Percentiles rank a stretch among this genome's conserved stretches.
phyloP scores from a whole-genome alignment of 495 filamentous ascomycete species.

The Neurospora sp. region DNA sequence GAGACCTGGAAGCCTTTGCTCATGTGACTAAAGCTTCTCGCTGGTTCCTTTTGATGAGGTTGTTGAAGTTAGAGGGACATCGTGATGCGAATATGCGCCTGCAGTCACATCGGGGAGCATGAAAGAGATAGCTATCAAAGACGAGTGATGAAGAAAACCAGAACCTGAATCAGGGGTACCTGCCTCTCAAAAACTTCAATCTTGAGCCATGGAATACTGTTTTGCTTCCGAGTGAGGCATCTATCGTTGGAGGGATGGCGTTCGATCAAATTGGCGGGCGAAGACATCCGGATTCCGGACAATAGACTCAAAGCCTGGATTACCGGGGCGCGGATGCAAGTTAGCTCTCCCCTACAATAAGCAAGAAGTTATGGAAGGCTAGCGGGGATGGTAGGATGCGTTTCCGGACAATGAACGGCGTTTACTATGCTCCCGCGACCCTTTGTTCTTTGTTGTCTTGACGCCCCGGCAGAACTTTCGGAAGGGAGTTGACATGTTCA shows the following conservation, averaged over 20 bases:
- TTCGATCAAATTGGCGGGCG: background rate
- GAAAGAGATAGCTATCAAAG: background rate
- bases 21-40: background rate
- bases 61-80: background rate
- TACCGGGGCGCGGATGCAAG: background rate
- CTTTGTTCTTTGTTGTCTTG: background rate
- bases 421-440: background rate
- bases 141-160: background rate
- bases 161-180: background rate
- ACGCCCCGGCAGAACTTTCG: background rate
- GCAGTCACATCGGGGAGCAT: background rate
- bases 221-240: background rate
- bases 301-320: background rate
- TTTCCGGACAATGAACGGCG: background rate
- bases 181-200: background rate
- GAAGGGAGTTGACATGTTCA: background rate
- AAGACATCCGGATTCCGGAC: background rate
- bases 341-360: background rate
- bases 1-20: background rate
- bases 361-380: background rate
- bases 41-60: background rate
- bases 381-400: background rate
- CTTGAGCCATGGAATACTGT: background rate
- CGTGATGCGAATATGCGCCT: background rate
- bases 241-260: background rate